phyloP scores from a whole-genome alignment of 495 filamentous ascomycete genomes.

The Xylaria flabelliformis region DNA sequence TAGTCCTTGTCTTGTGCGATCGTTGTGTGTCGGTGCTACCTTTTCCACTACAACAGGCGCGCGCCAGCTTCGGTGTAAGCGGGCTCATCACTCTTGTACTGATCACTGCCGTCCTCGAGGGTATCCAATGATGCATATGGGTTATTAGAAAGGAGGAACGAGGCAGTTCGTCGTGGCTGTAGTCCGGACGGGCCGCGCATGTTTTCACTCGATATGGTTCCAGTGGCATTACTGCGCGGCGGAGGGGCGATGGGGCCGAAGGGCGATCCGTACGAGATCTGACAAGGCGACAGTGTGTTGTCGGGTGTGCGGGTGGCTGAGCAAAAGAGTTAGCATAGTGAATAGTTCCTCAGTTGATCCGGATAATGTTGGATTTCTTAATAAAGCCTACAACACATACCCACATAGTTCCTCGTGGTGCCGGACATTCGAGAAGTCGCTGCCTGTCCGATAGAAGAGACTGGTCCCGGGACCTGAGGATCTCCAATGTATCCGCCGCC shows the following conservation, averaged over 20 bases:
- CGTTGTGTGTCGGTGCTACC: not conserved
- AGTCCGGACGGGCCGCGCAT: not conserved
- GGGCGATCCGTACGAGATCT: not conserved
- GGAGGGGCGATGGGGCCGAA: conserved; percentile 27
- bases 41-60: not conserved
- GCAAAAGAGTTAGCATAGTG: not conserved
- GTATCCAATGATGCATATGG: conserved; percentile 12
- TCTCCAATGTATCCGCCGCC: conserved; percentile 6
- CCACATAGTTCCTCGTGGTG: not conserved
- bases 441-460: conserved; percentile 1
- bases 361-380: not conserved
- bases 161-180: not conserved
- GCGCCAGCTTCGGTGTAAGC: not conserved
- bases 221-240: not conserved
- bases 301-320: not conserved
- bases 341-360: no score
- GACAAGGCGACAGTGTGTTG: not conserved
- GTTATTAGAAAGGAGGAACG: not conserved
- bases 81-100: not conserved
- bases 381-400: not conserved
- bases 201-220: not conserved
- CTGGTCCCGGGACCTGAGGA: not conserved
- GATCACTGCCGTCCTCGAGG: not conserved
- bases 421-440: conserved; percentile 1
- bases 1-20: not conserved